Base-by-base conservation (phyloP, 768 basidiomycete species). In the Boletus reticulatus region DNA sequence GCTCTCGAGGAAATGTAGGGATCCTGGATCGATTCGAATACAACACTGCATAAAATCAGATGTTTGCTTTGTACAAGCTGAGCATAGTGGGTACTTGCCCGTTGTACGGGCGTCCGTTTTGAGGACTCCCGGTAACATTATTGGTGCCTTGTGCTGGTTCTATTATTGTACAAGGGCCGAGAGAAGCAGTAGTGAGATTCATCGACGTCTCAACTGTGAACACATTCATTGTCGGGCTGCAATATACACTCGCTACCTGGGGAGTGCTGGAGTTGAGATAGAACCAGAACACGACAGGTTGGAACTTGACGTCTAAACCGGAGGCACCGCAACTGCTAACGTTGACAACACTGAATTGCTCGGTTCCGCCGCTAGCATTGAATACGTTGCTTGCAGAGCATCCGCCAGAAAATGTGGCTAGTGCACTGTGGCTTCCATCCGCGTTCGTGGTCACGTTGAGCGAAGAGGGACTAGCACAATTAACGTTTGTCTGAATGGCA, bases 251-350 rank as follows among this genome's bases (percentile, higher is more conserved):
- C 50, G 75, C 73, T 1, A 76, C 80, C 55, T 82, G 73, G 13
- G 72, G 66, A 22, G 57, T 70, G 17, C 67, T 61, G 46, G 64
- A 61, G 43, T 73, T 65, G 31, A 80, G 73, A 65, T 76, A 86
- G 65, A 67, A 87, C 85, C 86, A 89, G 62, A 88, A 89, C 72
- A 88, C 78, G 42, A 88, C 83, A 9, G 87, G 84, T 36, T 75
- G 78, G 55, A 77, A 76, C 22, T 62, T 58, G 31, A 78, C 69
- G 37, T 72, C 60, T 31, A 76, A 54, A 34, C 71, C 62, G 6
- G 66, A 42, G 58, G 55, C 34, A 47, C 62, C 55, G 55, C 73
- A 67, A 61, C 72, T 69, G 49, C 72, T 58, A 10, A 74, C 59
- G 2, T 76, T 74, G 19, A 69, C 48, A 4, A 82, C 84, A 43